Evolutionary conservation across 257 asterid genomes (phyloP).

Genomic region (Jasminum sambac): DNA sequence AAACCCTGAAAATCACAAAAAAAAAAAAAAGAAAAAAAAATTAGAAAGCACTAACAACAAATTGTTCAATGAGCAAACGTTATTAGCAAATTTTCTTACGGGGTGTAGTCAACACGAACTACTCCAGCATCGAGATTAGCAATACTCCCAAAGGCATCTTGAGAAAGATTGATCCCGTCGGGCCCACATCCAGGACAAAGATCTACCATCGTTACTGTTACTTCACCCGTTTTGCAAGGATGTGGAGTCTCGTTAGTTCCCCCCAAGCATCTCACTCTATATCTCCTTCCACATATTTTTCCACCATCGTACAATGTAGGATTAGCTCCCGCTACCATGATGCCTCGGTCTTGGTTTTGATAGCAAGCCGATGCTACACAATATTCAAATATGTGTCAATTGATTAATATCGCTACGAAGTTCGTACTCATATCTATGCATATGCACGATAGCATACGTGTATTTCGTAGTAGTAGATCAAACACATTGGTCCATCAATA

Average conservation of each 20-base stretch:
- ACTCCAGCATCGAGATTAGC: conserved; percentile 43
- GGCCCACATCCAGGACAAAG: conserved; percentile 41
- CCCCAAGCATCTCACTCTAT: conserved; percentile 41
- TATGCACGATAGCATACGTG: no score
- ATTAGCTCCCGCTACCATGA: conserved; percentile 44
- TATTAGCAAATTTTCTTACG: conserved; percentile 15
- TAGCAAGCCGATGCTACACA: conserved; percentile 54
- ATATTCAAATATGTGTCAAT: background rate
- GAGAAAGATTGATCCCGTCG: conserved; percentile 45
- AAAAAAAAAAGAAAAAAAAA: no score
- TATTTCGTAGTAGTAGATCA: no score
- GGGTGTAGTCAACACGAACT: conserved; percentile 33
- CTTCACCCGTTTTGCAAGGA: conserved; percentile 34
- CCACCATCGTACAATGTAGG: conserved; percentile 31
- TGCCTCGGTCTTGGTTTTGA: conserved; percentile 34
- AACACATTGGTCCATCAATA: no score
- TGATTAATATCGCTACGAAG: no score
- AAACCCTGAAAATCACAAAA: no score
- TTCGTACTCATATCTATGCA: background rate
- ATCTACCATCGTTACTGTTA: conserved; percentile 36
- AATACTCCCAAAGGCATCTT: conserved; percentile 46
- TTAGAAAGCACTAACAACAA: no score
- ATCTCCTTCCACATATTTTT: conserved; percentile 38
- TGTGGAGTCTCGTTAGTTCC: conserved; percentile 32
- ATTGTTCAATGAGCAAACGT: no score